These are phyloP conservation scores for Paramecium bursaria DNA, from an alignment of 73 alveolate species.

Conservation along the genomic window DNA sequence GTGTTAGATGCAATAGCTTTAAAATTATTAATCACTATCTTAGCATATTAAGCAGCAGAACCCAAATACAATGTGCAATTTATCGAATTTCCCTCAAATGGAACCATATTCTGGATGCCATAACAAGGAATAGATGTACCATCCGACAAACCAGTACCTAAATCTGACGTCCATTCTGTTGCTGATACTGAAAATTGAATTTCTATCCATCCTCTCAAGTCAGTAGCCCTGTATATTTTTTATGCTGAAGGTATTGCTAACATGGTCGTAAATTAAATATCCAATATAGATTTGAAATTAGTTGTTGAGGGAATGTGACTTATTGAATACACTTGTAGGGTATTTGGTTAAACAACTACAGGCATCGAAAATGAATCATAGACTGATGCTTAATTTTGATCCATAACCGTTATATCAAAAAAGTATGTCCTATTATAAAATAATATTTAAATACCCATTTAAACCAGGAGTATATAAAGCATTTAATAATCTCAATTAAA, in stretches of 20 bases:
- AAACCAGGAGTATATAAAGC: conserved; percentile 34
- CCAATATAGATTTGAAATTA: conserved; percentile 39
- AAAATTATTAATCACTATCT: not conserved
- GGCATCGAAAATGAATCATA: conserved; percentile 49
- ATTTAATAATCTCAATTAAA: not conserved
- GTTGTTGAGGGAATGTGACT: conserved; percentile 21
- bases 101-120: conserved; percentile 60
- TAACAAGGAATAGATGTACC: conserved; percentile 64
- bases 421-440: conserved; percentile 55
- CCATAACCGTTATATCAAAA: conserved; percentile 56
- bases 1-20: conserved; percentile 61
- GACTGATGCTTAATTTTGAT: conserved; percentile 40
- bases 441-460: conserved; percentile 43
- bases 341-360: conserved; percentile 35
- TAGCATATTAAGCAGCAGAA: conserved; percentile 43
- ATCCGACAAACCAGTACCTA: conserved; percentile 38
- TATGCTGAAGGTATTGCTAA: conserved; percentile 56
- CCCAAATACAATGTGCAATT: conserved; percentile 20
- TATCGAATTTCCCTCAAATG: conserved; percentile 55
- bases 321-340: conserved; percentile 30
- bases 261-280: conserved; percentile 47
- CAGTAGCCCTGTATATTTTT: conserved; percentile 38
- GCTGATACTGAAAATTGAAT: conserved; percentile 18
- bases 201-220: conserved; percentile 58
- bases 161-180: conserved; percentile 49